A percentile compares a stretch with the other conserved stretches of the same genome.
Evolutionary conservation across 1,284 basidiomycete species (phyloP).

Genomic region (Pascua guehoae): DNA sequence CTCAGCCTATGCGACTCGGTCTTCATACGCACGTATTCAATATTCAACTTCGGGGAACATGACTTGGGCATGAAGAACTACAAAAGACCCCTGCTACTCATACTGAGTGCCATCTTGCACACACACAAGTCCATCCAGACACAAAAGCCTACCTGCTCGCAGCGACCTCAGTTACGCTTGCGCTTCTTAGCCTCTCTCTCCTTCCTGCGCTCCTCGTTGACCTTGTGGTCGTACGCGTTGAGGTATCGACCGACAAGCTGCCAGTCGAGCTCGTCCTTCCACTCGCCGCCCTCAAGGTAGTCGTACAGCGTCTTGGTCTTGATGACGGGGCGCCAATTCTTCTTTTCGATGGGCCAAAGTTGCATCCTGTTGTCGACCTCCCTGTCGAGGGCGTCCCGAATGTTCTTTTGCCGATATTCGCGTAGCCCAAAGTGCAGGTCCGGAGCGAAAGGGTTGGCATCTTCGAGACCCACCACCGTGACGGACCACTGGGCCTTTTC

Average conservation of each 20-base stretch:
- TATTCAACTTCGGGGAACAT: too few relatives aligned
- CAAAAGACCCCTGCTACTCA: too few relatives aligned
- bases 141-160: too few relatives aligned
- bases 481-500: neutral
- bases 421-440: neutral
- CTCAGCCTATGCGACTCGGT: too few relatives aligned
- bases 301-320: neutral
- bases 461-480: conserved; percentile 9
- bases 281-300: conserved; percentile 5
- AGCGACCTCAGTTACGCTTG: too few relatives aligned
- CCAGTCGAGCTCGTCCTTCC: conserved; percentile 6
- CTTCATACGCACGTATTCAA: too few relatives aligned
- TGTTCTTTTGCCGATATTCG: neutral
- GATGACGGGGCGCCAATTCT: neutral
- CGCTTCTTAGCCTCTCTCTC: too few relatives aligned
- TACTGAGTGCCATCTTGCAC: too few relatives aligned
- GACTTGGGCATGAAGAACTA: too few relatives aligned
- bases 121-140: too few relatives aligned
- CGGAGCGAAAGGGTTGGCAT: conserved; percentile 1
- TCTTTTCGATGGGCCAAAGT: neutral
- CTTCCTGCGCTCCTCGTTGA: neutral
- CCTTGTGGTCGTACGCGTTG: conserved; percentile 1
- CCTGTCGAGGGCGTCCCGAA: neutral
- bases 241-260: conserved; percentile 8
- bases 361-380: neutral